These are phyloP conservation scores for Melaleuca alternifolia DNA, from an alignment of 345 rosid genomes.

Conservation along the genomic window DNA sequence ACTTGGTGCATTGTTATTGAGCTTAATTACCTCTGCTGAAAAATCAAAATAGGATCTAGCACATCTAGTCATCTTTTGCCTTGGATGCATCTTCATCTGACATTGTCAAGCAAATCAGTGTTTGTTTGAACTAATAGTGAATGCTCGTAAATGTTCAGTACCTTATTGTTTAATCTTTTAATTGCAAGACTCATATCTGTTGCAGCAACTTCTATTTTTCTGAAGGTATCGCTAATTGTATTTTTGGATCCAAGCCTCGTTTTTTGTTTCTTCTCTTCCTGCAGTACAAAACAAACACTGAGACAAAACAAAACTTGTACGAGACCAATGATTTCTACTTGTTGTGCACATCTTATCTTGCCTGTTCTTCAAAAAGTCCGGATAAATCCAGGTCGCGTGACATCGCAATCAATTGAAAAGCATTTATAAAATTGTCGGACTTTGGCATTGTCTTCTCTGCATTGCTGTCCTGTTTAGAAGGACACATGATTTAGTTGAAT, in stretches of 20 bases:
- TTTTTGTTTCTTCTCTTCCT: constrained; percentile 66
- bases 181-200: constrained; percentile 53
- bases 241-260: constrained; percentile 66
- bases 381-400: constrained; percentile 86
- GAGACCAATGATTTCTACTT: constrained; percentile 1
- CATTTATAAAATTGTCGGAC: constrained; percentile 70
- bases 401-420: constrained; percentile 89
- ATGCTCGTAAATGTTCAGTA: not conserved
- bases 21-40: constrained; percentile 60
- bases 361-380: constrained; percentile 88
- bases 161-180: constrained; percentile 56
- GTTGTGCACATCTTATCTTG: constrained; percentile 13
- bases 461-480: constrained; percentile 38
- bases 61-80: constrained; percentile 43
- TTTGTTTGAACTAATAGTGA: not conserved
- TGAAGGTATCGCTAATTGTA: constrained; percentile 59
- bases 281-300: not conserved
- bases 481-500: constrained; percentile 4
- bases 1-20: not conserved
- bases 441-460: constrained; percentile 26
- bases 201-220: constrained; percentile 86
- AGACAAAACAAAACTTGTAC: not conserved
- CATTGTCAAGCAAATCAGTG: not conserved
- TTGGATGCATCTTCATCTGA: constrained; percentile 66
- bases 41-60: constrained; percentile 47